phyloP scores from a whole-genome alignment of 1,139 yeast species.

The Hyphopichia pseudoburtonii region DNA sequence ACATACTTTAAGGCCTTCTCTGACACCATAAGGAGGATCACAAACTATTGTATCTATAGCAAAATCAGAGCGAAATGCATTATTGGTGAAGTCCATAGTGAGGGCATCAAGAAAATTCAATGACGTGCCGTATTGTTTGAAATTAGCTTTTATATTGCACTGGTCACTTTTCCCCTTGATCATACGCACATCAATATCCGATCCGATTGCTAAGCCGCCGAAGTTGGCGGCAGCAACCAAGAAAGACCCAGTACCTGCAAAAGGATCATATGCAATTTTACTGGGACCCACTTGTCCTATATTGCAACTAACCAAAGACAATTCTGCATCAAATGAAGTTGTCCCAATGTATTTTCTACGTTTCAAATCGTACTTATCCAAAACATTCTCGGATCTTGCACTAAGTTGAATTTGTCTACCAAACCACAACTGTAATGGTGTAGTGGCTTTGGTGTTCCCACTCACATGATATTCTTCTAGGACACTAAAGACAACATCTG shows the following conservation, averaged over 20 bases:
- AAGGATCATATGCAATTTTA: constrained; percentile 84
- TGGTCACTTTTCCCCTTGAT: constrained; percentile 66
- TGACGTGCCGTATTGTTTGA: constrained; percentile 67
- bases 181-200: constrained; percentile 89
- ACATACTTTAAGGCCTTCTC: constrained; percentile 92
- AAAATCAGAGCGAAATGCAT: constrained; percentile 66
- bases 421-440: constrained; percentile 64
- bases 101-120: constrained; percentile 67
- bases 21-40: constrained; percentile 97
- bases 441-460: constrained; percentile 51
- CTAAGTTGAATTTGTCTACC: constrained; percentile 71
- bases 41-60: constrained; percentile 80
- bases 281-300: constrained; percentile 72
- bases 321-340: constrained; percentile 91
- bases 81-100: constrained; percentile 94
- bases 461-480: constrained; percentile 67
- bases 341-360: constrained; percentile 90
- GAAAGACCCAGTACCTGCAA: constrained; percentile 96
- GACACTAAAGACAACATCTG: constrained; percentile 71
- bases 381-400: constrained; percentile 57
- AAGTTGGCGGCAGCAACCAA: constrained; percentile 84
- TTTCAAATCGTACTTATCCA: constrained; percentile 79
- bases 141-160: constrained; percentile 60
- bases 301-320: constrained; percentile 81
- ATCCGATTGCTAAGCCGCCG: constrained; percentile 81